A percentile compares a stretch with the other conserved stretches of the same genome.
Evolutionary conservation across 176 grass and related monocot genomes (phyloP).

Genomic region (Aegilops speltoides): DNA sequence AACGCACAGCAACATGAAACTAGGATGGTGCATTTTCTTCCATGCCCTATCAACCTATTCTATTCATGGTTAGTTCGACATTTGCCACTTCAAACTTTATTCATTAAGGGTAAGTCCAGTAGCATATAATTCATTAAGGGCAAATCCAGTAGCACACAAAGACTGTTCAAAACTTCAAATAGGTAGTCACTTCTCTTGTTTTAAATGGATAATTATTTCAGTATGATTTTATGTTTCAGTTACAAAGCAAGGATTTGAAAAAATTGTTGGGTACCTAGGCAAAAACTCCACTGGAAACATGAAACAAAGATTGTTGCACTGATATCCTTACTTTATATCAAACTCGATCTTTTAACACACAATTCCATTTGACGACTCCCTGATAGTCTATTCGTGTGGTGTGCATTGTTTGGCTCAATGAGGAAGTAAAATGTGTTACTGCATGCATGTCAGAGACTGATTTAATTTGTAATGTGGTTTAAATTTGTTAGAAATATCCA

Average conservation of each 20-base stretch:
- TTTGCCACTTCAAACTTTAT: not conserved
- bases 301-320: not conserved
- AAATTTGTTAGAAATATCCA: not conserved
- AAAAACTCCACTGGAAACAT: not conserved
- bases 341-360: not conserved
- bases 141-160: not conserved
- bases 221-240: not conserved
- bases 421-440: not conserved
- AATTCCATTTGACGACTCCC: not conserved
- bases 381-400: not conserved
- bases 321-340: not conserved
- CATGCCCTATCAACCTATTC: not conserved
- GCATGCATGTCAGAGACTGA: not conserved
- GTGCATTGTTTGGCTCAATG: not conserved
- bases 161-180: not conserved
- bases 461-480: not conserved
- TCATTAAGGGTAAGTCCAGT: not conserved
- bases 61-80: not conserved
- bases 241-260: not conserved
- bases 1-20: too few relatives aligned
- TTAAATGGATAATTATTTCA: not conserved
- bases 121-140: not conserved
- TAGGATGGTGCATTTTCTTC: too few relatives aligned
- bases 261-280: not conserved
- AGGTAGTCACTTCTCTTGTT: not conserved